Conservation (phyloP, 163 green algal genomes). For the Chloroidium sp. region DNA sequence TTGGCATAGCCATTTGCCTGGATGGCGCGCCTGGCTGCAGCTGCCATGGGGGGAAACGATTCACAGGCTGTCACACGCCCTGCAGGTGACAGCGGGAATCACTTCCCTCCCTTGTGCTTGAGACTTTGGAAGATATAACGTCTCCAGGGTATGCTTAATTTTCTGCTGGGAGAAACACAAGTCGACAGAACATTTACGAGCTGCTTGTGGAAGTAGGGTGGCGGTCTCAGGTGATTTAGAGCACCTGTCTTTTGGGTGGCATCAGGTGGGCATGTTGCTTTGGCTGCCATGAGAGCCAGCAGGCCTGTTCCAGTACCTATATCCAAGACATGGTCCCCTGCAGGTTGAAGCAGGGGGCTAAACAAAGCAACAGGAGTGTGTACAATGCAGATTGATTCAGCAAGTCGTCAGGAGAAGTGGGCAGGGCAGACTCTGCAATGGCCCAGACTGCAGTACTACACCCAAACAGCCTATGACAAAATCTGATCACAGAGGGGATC, state of each 20-base stretch:
- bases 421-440: neutral
- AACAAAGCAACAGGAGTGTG: conserved; percentile 25
- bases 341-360: neutral
- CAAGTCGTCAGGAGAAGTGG: neutral
- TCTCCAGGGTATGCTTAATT: too few species aligned
- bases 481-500: too few species aligned
- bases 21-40: conserved; percentile 19
- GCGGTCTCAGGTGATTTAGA: neutral
- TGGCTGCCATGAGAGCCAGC: conserved; percentile 30
- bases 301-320: conserved; percentile 48
- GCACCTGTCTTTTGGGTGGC: neutral
- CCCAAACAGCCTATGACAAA: too few species aligned
- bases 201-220: neutral
- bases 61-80: conserved; percentile 29
- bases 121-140: too few species aligned
- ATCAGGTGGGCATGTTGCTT: neutral
- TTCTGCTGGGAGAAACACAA: neutral
- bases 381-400: neutral
- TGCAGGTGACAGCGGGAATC: too few species aligned
- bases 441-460: neutral
- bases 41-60: conserved; percentile 40
- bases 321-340: conserved; percentile 22
- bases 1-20: conserved; percentile 21
- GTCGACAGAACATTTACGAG: neutral
- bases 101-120: neutral